These are phyloP conservation scores for Auricularia sp. DNA, from an alignment of 768 basidiomycete species.

Conservation along the genomic window DNA sequence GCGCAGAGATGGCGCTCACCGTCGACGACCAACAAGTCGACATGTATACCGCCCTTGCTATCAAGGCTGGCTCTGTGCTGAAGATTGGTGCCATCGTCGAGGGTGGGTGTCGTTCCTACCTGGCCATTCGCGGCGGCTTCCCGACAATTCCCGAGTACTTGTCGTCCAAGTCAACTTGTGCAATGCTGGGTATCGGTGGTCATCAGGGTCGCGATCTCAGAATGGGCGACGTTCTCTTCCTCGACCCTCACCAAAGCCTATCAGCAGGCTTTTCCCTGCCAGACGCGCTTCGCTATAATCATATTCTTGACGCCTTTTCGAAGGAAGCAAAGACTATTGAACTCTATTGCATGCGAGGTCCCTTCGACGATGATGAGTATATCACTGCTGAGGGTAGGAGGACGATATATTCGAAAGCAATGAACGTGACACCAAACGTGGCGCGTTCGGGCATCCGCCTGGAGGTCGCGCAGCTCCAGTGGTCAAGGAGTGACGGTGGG, in stretches of 20 bases:
- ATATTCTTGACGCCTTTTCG: constrained; percentile 13
- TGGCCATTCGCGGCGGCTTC: constrained; percentile 51
- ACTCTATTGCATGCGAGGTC: constrained; percentile 41
- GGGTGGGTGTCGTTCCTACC: constrained; percentile 43
- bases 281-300: constrained; percentile 7
- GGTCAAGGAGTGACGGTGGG: constrained; percentile 49
- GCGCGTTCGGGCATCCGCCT: constrained; percentile 59
- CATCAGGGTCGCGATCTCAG: constrained; percentile 42
- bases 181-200: constrained; percentile 37
- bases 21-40: constrained; percentile 29
- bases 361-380: constrained; percentile 49
- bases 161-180: constrained; percentile 55
- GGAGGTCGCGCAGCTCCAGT: constrained; percentile 39
- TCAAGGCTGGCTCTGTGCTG: constrained; percentile 37
- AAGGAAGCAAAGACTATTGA: constrained; percentile 28
- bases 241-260: constrained; percentile 22
- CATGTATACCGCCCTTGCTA: constrained; percentile 41
- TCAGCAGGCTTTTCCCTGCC: background rate
- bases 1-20: constrained; percentile 34
- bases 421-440: constrained; percentile 46
- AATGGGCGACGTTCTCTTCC: constrained; percentile 40
- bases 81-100: constrained; percentile 26
- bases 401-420: constrained; percentile 42
- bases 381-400: constrained; percentile 38
- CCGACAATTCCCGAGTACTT: constrained; percentile 47